Conservation (phyloP, 2,329 filamentous ascomycete genomes). For the Didymella keratinophila region DNA sequence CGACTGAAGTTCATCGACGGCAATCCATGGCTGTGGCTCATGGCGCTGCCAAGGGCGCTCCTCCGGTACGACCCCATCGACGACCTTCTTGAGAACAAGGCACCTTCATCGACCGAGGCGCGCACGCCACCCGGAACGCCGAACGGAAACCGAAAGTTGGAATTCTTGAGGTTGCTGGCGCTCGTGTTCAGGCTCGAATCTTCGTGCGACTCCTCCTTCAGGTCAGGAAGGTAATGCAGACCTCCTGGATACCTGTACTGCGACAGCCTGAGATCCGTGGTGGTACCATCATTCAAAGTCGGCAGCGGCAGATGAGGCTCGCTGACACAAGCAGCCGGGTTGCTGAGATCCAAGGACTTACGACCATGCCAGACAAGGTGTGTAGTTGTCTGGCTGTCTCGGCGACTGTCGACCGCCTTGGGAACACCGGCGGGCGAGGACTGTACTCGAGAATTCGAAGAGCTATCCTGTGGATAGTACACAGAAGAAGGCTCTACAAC, state of each 20-base stretch:
- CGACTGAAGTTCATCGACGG: constrained; percentile 59
- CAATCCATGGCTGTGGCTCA: constrained; percentile 48
- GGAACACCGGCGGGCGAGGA: constrained; percentile 25
- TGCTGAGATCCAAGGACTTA: constrained; percentile 19
- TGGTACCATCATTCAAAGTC: constrained; percentile 38
- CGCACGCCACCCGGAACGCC: constrained; percentile 28
- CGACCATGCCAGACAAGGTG: constrained; percentile 43
- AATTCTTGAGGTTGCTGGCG: constrained; percentile 43
- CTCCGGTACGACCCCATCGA: constrained; percentile 32
- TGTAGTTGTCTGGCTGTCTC: constrained; percentile 48
- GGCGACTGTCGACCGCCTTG: constrained; percentile 23
- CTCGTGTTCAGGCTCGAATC: constrained; percentile 54
- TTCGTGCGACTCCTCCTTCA: constrained; percentile 60
- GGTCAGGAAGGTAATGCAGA: constrained; percentile 51
- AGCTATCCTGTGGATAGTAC: constrained; percentile 35
- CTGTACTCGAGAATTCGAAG: constrained; percentile 24
- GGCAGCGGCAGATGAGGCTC: constrained; percentile 23
- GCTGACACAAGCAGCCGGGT: constrained; percentile 14
- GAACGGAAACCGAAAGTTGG: constrained; percentile 38
- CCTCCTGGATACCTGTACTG: constrained; percentile 42
- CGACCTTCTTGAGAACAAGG: constrained; percentile 29
- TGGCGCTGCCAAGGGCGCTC: constrained; percentile 31
- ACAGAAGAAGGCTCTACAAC: constrained; percentile 34
- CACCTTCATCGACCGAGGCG: constrained; percentile 33
- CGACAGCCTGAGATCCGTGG: constrained; percentile 45